phyloP scores from a whole-genome alignment of 257 asterid species.

The Cinchona pubescens region DNA sequence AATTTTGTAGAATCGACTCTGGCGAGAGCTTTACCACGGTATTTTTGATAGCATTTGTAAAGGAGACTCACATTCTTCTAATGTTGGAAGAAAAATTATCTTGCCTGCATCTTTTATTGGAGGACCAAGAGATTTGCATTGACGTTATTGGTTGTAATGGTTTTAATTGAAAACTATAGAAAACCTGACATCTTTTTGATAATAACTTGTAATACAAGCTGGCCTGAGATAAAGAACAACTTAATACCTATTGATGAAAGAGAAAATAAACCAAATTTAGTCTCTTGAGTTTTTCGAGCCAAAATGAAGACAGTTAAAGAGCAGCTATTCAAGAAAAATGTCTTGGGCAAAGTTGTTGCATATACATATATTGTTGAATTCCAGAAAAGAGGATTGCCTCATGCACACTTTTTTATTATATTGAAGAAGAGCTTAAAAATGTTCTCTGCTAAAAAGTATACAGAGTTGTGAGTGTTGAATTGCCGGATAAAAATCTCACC shows the following conservation, averaged over 20 bases:
- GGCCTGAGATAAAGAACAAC: background rate
- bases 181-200: background rate
- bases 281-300: background rate
- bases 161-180: background rate
- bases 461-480: background rate
- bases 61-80: too few relatives aligned
- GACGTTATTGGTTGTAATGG: background rate
- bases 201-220: background rate
- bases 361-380: too few relatives aligned
- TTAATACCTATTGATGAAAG: background rate
- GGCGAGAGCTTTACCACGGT: too few relatives aligned
- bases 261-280: background rate
- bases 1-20: too few relatives aligned
- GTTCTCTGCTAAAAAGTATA: background rate
- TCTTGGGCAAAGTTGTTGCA: background rate
- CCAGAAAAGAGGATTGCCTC: too few relatives aligned
- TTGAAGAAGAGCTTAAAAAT: background rate
- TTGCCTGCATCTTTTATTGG: too few relatives aligned
- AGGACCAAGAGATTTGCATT: too few relatives aligned
- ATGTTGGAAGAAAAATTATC: too few relatives aligned
- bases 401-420: background rate
- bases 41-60: too few relatives aligned
- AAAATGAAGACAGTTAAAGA: background rate
- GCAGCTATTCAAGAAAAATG: background rate
- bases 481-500: background rate